Evolutionary conservation across 345 rosid species (phyloP), one percentile per base, ranked within the genome.

Genomic region (Salix arbutifolia): DNA sequence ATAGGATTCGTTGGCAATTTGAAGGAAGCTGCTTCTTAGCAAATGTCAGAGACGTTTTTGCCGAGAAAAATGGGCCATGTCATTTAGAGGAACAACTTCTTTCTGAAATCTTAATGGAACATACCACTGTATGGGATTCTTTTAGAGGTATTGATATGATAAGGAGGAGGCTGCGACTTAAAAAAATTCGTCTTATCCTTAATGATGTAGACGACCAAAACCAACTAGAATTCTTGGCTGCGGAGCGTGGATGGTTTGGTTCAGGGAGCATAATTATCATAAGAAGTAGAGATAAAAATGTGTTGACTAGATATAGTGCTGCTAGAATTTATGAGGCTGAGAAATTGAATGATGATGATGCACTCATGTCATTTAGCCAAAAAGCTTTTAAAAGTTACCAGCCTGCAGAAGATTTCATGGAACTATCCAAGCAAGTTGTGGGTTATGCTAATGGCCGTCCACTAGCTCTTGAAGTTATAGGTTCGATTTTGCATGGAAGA

Each of bases 241-340:
- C 16, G 6, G 26, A 50, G 12, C 28, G 1, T 7, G 17, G 10
- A 31, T 62, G 67, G 65, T 77, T 64, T 48, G 75, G 71, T 33
- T 4, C 25, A 6, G 80, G 80, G 25, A 77, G 80, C 26, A 64
- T 72, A 52, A 77, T 77, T 17, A 71, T 77, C 35, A 71, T 77
- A 23, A 77, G 76, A 7, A 77, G 65, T 7, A 77, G 80, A 25
- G 26, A 71, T 65, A 30, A 0, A 1, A 38, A 25, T 33, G 46
- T 77, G 53, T 65, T 77, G 0, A 9, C 13, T 12, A 23, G 33
- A 5, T 25, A n/a, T 71, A 71, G 6, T 19, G 70, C 33, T 13
- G 18, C 37, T 25, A 16, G 3, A n/a, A 10, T 64, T 5, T 35
- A 37, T 38, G 8, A 65, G 42, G 42, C 38, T 38, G 19, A 71